A percentile compares a stretch with the other conserved stretches of the same genome.
Conservation (phyloP, 495 filamentous ascomycete species). For the Penicillium canescens region DNA sequence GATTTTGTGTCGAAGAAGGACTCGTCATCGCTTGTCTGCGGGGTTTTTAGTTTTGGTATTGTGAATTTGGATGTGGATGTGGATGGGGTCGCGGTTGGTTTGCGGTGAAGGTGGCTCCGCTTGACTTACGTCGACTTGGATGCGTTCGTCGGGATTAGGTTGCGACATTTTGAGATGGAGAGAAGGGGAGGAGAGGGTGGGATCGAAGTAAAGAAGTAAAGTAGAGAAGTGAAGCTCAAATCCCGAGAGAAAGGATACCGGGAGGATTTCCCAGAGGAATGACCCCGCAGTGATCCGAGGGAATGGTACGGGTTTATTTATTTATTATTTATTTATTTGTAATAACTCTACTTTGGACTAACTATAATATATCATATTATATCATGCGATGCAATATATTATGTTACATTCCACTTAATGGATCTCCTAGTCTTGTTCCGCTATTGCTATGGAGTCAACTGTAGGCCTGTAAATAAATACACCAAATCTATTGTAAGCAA, state of each 20-base stretch:
- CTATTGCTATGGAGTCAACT: too few relatives aligned
- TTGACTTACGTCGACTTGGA: conserved; percentile 45
- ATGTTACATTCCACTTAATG: too few relatives aligned
- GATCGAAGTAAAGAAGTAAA: not conserved
- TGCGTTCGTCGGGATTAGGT: conserved; percentile 36
- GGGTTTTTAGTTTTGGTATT: not conserved
- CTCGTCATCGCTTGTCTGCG: conserved; percentile 46
- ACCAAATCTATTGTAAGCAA: too few relatives aligned
- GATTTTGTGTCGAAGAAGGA: conserved; percentile 38
- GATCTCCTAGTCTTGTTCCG: too few relatives aligned
- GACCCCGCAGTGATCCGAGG: conserved; percentile 8
- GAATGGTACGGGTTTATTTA: not conserved
- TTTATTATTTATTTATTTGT: not conserved
- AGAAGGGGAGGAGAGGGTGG: not conserved
- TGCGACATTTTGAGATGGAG: conserved; percentile 27
- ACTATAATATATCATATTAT: too few relatives aligned
- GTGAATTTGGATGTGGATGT: not conserved
- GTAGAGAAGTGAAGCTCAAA: not conserved
- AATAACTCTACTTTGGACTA: too few relatives aligned
- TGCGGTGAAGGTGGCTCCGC: not conserved
- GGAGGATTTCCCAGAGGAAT: conserved; percentile 4
- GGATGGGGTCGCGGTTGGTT: not conserved
- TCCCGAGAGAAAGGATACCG: conserved; percentile 18
- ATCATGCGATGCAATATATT: too few relatives aligned
- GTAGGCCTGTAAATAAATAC: too few relatives aligned